These are phyloP conservation scores for Xylaria sp. DNA, from an alignment of 495 filamentous ascomycete species.

Conservation along the genomic window DNA sequence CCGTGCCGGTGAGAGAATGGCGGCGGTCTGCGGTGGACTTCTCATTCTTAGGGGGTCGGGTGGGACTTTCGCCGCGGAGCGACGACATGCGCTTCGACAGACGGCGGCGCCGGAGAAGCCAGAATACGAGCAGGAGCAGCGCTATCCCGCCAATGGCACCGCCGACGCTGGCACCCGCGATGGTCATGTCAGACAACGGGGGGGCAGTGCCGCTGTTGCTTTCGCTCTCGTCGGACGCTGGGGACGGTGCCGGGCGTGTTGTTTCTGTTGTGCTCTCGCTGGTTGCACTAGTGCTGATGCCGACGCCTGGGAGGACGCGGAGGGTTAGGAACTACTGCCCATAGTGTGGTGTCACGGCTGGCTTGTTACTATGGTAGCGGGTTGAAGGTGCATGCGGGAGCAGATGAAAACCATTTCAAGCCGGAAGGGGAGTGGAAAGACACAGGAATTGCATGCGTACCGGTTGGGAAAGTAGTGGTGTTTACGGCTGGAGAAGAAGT, in stretches of 20 bases:
- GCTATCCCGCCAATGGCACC: constrained; percentile 22
- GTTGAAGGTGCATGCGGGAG: not conserved
- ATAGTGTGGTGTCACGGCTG: not conserved
- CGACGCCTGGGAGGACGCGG: not conserved
- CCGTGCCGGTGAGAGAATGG: constrained; percentile 20
- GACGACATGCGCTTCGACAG: constrained; percentile 32
- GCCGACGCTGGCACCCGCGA: constrained; percentile 33
- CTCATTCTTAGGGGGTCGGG: not conserved
- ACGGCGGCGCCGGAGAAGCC: constrained; percentile 31
- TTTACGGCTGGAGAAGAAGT: not conserved
- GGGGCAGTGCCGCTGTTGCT: not conserved
- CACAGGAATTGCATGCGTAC: not conserved
- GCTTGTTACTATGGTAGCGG: not conserved
- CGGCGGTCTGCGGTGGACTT: constrained; percentile 23
- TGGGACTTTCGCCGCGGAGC: not conserved
- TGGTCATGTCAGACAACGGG: not conserved
- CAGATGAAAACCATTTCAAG: not conserved
- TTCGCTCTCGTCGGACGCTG: not conserved
- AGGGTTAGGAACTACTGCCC: too few relatives aligned
- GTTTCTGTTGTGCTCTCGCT: not conserved
- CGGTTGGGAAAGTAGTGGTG: not conserved
- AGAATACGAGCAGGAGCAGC: constrained; percentile 15
- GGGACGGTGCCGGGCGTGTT: not conserved
- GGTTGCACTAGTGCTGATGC: not conserved
- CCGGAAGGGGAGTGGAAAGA: not conserved